phyloP scores from a whole-genome alignment of 768 basidiomycete species.

The Artomyces pyxidatus region DNA sequence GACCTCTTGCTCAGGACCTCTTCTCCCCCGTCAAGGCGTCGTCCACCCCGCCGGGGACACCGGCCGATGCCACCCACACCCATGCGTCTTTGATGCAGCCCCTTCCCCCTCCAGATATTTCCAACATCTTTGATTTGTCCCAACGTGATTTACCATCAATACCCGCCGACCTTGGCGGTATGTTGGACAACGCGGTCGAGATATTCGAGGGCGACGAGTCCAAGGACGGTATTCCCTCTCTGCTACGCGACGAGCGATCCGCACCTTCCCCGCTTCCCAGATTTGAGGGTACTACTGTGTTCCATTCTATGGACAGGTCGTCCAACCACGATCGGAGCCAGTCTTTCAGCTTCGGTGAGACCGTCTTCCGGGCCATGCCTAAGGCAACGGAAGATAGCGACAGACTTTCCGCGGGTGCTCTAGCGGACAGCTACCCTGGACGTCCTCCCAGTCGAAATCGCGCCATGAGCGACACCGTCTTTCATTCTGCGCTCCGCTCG shows the following conservation, averaged over 20 bases:
- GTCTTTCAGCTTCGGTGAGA: slow-evolving; percentile 63
- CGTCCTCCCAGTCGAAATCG: slow-evolving; percentile 34
- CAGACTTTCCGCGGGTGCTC: background rate
- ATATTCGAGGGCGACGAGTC: slow-evolving; percentile 24
- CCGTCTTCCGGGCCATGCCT: slow-evolving; percentile 47
- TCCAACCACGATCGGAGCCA: slow-evolving; percentile 44
- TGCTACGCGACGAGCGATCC: slow-evolving; percentile 7
- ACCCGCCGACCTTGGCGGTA: slow-evolving; percentile 14
- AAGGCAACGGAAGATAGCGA: slow-evolving; percentile 18
- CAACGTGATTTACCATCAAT: slow-evolving; percentile 44
- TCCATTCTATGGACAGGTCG: slow-evolving; percentile 20
- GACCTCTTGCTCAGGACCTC: slow-evolving; percentile 11
- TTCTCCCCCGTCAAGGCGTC: slow-evolving; percentile 10
- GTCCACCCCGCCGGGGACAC: slow-evolving; percentile 14
- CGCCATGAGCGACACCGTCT: slow-evolving; percentile 56
- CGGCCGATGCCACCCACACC: slow-evolving; percentile 9
- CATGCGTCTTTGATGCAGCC: slow-evolving; percentile 28
- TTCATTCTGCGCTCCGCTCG: slow-evolving; percentile 47
- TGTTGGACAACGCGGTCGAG: slow-evolving; percentile 32
- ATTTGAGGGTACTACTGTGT: slow-evolving; percentile 1
- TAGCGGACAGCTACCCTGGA: background rate
- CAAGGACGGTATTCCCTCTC: background rate
- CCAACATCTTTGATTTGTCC: slow-evolving; percentile 53
- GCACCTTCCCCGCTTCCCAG: slow-evolving; percentile 3
- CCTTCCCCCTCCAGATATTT: slow-evolving; percentile 34